These are phyloP conservation scores for Larix kaempferi DNA, from an alignment of 75 land plant genomes.

Conservation along the genomic window DNA sequence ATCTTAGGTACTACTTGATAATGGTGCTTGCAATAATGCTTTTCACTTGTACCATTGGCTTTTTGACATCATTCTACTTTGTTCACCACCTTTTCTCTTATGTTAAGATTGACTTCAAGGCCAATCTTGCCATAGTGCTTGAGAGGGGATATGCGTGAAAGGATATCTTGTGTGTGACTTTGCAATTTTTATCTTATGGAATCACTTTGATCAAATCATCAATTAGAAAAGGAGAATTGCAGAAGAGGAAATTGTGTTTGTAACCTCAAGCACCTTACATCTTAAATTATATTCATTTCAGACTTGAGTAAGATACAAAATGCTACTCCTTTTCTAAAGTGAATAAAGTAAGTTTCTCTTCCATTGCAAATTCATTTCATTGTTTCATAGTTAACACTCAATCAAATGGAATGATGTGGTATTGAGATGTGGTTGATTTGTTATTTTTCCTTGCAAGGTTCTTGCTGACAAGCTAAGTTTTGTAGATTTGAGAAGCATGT, in stretches of 20 bases:
- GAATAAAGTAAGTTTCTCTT: slow-evolving; percentile 51
- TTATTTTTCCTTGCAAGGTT: slow-evolving; percentile 23
- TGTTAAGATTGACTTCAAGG: too few species aligned
- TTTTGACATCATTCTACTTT: too few species aligned
- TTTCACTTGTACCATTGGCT: too few species aligned
- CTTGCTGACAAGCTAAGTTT: slow-evolving; percentile 52
- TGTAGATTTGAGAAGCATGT: slow-evolving; percentile 53
- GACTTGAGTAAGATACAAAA: slow-evolving; percentile 36
- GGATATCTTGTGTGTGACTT: too few species aligned
- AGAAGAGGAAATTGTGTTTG: slow-evolving; percentile 26
- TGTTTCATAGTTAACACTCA: background rate
- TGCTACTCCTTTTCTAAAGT: slow-evolving; percentile 27
- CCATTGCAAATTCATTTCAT: background rate
- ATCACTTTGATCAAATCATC: too few species aligned
- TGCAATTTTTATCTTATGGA: too few species aligned
- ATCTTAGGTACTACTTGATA: slow-evolving; percentile 64
- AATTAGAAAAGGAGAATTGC: too few species aligned
- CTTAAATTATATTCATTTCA: too few species aligned
- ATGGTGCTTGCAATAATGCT: too few species aligned
- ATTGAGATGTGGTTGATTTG: background rate
- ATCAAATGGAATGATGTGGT: background rate
- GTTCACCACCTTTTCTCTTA: too few species aligned
- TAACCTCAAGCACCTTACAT: slow-evolving; percentile 50
- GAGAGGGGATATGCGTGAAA: too few species aligned
- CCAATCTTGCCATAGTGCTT: too few species aligned